A percentile compares a stretch with the other conserved stretches of the same genome.
Evolutionary conservation across 2,329 filamentous ascomycete species (phyloP).

Genomic region (Tolypocladium sp.): DNA sequence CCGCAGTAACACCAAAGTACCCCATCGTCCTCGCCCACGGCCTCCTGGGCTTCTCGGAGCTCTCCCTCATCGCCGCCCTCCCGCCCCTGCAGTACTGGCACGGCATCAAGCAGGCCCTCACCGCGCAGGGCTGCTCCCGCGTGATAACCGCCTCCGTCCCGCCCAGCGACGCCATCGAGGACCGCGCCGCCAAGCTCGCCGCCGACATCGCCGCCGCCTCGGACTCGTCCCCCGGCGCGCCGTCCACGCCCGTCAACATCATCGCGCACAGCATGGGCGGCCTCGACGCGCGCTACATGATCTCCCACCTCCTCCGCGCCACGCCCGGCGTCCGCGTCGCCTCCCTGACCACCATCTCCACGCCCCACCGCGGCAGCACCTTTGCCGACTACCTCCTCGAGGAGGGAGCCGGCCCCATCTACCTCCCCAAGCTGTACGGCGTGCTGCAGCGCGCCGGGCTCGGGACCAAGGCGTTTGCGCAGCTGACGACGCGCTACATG

Average conservation of each 20-base stretch:
- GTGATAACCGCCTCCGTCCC: constrained; percentile 55
- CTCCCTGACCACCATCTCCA: constrained; percentile 45
- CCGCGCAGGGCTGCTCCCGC: constrained; percentile 35
- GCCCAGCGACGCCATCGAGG: constrained; percentile 50
- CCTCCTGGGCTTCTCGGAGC: constrained; percentile 53
- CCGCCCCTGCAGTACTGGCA: constrained; percentile 56
- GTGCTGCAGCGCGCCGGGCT: constrained; percentile 41
- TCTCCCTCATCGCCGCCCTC: constrained; percentile 40
- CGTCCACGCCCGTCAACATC: constrained; percentile 59
- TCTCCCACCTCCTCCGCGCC: constrained; percentile 42
- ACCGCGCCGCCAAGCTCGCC: constrained; percentile 48
- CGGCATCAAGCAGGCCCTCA: constrained; percentile 51
- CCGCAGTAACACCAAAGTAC: constrained; percentile 44
- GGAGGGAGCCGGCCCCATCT: constrained; percentile 28
- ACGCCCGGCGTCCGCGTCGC: constrained; percentile 30
- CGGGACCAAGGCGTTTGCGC: constrained; percentile 50
- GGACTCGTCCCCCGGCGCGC: neutral
- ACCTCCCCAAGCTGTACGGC: constrained; percentile 46
- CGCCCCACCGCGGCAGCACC: constrained; percentile 44
- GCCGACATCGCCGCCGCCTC: constrained; percentile 35
- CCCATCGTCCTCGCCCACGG: constrained; percentile 59
- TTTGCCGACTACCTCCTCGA: constrained; percentile 47
- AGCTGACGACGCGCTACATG: constrained; percentile 53
- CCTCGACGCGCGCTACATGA: constrained; percentile 57
- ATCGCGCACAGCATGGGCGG: constrained; percentile 63